These are phyloP conservation scores for Naganishia albida DNA, from an alignment of 1,284 basidiomycete species.

Conservation along the genomic window DNA sequence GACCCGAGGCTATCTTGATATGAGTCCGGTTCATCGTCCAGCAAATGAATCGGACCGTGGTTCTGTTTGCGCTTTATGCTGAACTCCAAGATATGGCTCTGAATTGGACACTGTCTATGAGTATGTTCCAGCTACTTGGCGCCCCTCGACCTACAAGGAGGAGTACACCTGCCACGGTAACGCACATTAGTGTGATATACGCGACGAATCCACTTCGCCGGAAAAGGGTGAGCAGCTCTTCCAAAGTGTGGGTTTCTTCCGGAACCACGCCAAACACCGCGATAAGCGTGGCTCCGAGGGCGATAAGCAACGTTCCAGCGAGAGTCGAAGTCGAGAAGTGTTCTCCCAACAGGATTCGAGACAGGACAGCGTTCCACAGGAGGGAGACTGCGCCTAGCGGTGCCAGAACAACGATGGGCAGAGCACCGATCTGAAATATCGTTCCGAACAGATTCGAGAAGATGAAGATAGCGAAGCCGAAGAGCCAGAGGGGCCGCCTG, in stretches of 20 bases:
- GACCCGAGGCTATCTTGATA: constrained; percentile 17
- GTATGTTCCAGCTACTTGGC: too few relatives aligned
- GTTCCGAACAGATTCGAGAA: constrained; percentile 88
- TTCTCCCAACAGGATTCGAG: constrained; percentile 80
- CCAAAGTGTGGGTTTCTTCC: constrained; percentile 84
- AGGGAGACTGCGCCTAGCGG: constrained; percentile 89
- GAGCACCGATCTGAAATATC: constrained; percentile 88
- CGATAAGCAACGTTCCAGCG: constrained; percentile 81
- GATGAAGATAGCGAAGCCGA: constrained; percentile 62
- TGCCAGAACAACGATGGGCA: constrained; percentile 88
- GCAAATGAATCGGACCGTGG: constrained; percentile 10
- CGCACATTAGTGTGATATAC: constrained; percentile 75
- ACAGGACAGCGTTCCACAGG: constrained; percentile 93
- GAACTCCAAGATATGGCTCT: constrained; percentile 40
- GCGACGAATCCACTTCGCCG: constrained; percentile 73
- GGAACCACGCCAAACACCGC: constrained; percentile 89
- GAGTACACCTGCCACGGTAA: constrained; percentile 65
- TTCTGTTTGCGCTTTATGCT: constrained; percentile 33
- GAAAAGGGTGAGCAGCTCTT: constrained; percentile 81
- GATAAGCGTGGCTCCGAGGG: constrained; percentile 83
- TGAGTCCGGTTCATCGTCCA: constrained; percentile 7
- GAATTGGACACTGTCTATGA: too few relatives aligned
- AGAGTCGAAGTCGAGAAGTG: constrained; percentile 82
- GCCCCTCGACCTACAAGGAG: constrained; percentile 60
- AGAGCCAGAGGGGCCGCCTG: constrained; percentile 63